phyloP scores from a whole-genome alignment of 1,139 yeast genomes.

The Geotrichum phurueaensis region DNA sequence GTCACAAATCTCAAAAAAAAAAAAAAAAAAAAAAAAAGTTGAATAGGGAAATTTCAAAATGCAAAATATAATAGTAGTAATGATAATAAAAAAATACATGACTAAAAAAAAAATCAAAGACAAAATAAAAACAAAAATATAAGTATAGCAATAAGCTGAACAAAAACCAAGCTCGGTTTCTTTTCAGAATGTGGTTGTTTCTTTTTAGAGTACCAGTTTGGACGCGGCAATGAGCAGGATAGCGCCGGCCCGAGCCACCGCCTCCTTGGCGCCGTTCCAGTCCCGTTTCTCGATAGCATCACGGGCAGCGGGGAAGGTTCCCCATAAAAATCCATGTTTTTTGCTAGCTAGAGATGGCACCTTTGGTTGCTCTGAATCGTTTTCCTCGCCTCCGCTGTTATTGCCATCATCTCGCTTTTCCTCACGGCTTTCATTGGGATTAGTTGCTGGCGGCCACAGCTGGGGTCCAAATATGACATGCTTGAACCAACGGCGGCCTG shows the following conservation, averaged over 20 bases:
- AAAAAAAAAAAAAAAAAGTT: too few relatives aligned
- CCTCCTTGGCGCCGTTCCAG: slow-evolving; percentile 48
- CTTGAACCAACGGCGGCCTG: slow-evolving; percentile 58
- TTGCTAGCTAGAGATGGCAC: not conserved
- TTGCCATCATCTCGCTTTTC: not conserved
- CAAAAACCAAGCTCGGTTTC: too few relatives aligned
- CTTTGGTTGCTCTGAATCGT: not conserved
- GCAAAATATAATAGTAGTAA: too few relatives aligned
- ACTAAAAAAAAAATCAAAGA: too few relatives aligned
- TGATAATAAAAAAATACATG: too few relatives aligned
- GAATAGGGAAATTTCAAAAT: too few relatives aligned
- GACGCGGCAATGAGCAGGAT: slow-evolving; percentile 13
- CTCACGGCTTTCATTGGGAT: slow-evolving; percentile 19
- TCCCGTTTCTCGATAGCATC: slow-evolving; percentile 52
- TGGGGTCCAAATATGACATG: slow-evolving; percentile 71
- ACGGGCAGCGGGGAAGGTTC: slow-evolving; percentile 69
- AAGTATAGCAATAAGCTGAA: too few relatives aligned
- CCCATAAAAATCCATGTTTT: slow-evolving; percentile 42
- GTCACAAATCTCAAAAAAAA: too few relatives aligned
- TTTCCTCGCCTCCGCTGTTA: not conserved
- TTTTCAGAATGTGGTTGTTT: not conserved
- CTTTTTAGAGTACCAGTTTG: slow-evolving; percentile 10
- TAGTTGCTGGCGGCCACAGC: slow-evolving; percentile 47
- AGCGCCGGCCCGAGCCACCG: slow-evolving; percentile 14
- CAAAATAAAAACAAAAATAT: too few relatives aligned